Conservation (phyloP, 345 rosid species). For the Acer negundo region DNA sequence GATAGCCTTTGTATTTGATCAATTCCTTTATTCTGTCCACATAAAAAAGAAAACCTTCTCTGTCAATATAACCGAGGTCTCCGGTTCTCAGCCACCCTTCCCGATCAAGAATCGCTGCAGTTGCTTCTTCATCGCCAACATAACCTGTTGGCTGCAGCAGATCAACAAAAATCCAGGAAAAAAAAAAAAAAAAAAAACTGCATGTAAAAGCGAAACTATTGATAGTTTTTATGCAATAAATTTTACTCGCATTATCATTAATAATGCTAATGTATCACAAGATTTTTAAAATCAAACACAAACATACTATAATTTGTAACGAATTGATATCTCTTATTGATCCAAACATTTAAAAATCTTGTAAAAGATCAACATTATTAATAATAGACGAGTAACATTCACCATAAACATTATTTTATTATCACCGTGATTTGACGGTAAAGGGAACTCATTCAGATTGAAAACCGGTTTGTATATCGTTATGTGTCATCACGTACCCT, state of each 20-base stretch:
- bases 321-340: too few relatives aligned
- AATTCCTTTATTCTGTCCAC: conserved; percentile 63
- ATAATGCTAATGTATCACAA: neutral
- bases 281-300: neutral
- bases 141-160: conserved; percentile 39
- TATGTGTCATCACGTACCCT: conserved; percentile 29
- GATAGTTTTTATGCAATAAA: too few relatives aligned
- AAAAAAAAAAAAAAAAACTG: too few relatives aligned
- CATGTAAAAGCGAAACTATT: neutral
- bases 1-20: conserved; percentile 69
- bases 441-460: too few relatives aligned
- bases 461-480: too few relatives aligned
- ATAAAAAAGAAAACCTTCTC: conserved; percentile 56
- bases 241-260: neutral
- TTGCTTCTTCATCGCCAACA: conserved; percentile 54
- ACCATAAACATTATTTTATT: too few relatives aligned
- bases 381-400: too few relatives aligned
- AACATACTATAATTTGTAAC: too few relatives aligned
- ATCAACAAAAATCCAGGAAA: neutral
- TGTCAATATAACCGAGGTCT: conserved; percentile 61
- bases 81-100: conserved; percentile 73
- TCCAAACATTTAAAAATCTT: too few relatives aligned
- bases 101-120: conserved; percentile 41
- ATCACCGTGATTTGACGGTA: too few relatives aligned
- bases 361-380: too few relatives aligned